These are phyloP conservation scores for Penicillium nucicola DNA, from an alignment of 495 filamentous ascomycete species.

Conservation along the genomic window DNA sequence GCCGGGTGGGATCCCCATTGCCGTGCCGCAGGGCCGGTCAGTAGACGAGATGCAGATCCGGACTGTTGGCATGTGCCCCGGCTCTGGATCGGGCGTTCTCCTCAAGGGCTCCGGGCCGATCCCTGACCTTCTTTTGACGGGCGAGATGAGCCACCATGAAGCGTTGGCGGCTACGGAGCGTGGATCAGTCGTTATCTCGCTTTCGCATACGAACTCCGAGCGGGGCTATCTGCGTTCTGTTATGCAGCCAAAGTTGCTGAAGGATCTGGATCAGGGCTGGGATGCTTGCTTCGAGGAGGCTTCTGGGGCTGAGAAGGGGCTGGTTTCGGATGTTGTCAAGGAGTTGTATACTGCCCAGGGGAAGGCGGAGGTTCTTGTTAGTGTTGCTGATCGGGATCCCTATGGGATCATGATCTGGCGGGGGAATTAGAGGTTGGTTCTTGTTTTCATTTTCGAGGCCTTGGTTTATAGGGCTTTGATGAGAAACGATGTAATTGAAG, in stretches of 20 bases:
- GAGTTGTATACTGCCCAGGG: constrained; percentile 46
- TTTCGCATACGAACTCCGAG: constrained; percentile 92
- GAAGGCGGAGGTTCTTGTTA: constrained; percentile 64
- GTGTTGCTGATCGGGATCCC: constrained; percentile 76
- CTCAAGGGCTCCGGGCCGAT: constrained; percentile 55
- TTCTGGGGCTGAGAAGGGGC: constrained; percentile 22
- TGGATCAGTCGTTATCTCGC: constrained; percentile 79
- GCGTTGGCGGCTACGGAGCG: constrained; percentile 80
- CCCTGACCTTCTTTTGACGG: constrained; percentile 79
- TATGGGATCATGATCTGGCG: constrained; percentile 63
- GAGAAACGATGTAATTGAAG: no score
- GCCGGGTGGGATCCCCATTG: constrained; percentile 64
- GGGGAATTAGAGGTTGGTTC: constrained; percentile 22
- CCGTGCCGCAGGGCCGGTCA: constrained; percentile 58
- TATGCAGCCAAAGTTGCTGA: constrained; percentile 62
- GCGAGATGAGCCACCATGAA: constrained; percentile 91
- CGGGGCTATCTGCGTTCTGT: constrained; percentile 70
- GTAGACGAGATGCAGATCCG: constrained; percentile 54
- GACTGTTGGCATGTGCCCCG: constrained; percentile 73
- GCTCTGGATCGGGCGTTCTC: constrained; percentile 74
- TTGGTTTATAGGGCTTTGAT: no score
- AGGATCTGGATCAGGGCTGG: constrained; percentile 54
- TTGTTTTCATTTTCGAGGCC: no score
- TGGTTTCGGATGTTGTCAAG: constrained; percentile 26
- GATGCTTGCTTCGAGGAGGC: constrained; percentile 37